A percentile compares a stretch with the other conserved stretches of the same genome.
These are phyloP conservation scores for Orbilia brochopaga DNA, from an alignment of 2,329 filamentous ascomycete species.

Conservation along the genomic window DNA sequence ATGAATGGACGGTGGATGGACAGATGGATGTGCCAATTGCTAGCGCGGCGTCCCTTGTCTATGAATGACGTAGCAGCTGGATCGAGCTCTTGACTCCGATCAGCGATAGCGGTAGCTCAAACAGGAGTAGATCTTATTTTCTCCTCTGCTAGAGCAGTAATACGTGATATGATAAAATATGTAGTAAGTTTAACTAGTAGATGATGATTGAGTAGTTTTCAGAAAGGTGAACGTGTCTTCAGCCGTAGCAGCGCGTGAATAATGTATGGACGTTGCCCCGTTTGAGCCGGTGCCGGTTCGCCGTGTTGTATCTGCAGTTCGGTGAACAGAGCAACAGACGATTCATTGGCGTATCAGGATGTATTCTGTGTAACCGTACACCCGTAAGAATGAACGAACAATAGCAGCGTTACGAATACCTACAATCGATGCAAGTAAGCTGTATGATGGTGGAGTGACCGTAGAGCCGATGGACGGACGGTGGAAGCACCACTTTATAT, in stretches of 20 bases:
- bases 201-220: background rate
- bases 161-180: no score
- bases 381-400: constrained; percentile 1
- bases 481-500: constrained; percentile 26
- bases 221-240: background rate
- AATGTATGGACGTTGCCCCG: constrained; percentile 2
- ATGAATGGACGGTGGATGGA: background rate
- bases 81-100: background rate
- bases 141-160: no score
- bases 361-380: no score
- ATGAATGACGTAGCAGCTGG: no score
- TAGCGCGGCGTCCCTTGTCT: no score
- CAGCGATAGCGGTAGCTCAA: background rate
- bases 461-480: constrained; percentile 2
- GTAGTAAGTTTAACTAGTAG: no score
- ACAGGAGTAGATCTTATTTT: background rate
- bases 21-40: background rate
- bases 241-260: no score
- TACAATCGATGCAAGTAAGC: background rate
- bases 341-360: constrained; percentile 52
- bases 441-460: background rate
- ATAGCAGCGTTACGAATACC: no score
- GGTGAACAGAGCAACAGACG: constrained; percentile 41
- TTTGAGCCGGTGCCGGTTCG: constrained; percentile 46
- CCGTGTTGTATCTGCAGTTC: constrained; percentile 39